These are phyloP conservation scores for Linderina pennispora DNA, from an alignment of 192 early-diverging fungal species.

Conservation along the genomic window DNA sequence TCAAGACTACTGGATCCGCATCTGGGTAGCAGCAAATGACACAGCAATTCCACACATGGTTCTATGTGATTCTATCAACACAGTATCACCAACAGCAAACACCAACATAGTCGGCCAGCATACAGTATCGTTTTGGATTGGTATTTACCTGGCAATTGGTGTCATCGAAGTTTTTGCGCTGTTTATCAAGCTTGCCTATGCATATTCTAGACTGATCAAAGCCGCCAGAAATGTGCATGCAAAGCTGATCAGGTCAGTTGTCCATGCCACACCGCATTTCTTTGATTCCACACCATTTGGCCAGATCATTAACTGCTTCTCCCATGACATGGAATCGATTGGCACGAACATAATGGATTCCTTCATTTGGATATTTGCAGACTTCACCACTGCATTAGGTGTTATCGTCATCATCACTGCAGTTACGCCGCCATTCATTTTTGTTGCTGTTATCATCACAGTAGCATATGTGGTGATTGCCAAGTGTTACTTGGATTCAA, in stretches of 20 bases:
- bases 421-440: slow-evolving; percentile 66
- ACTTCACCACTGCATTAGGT: slow-evolving; percentile 47
- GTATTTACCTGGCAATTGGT: slow-evolving; percentile 39
- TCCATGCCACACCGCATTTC: slow-evolving; percentile 67
- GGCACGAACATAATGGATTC: slow-evolving; percentile 56
- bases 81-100: too few relatives aligned
- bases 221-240: slow-evolving; percentile 51
- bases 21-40: slow-evolving; percentile 55
- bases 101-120: too few relatives aligned
- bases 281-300: slow-evolving; percentile 78
- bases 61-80: too few relatives aligned
- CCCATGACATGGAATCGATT: slow-evolving; percentile 67
- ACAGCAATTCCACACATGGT: too few relatives aligned
- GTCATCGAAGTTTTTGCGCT: slow-evolving; percentile 21
- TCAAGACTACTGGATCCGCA: slow-evolving; percentile 52
- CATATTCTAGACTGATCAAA: slow-evolving; percentile 40
- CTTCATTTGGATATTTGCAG: slow-evolving; percentile 46
- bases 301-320: slow-evolving; percentile 74
- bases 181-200: slow-evolving; percentile 31
- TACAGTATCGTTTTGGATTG: too few relatives aligned
- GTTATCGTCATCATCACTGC: slow-evolving; percentile 52
- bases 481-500: slow-evolving; percentile 61
- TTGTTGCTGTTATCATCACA: slow-evolving; percentile 55
- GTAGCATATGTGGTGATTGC: slow-evolving; percentile 57
- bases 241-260: slow-evolving; percentile 45